These are phyloP conservation scores for Salix arbutifolia DNA, from an alignment of 345 rosid genomes.

Conservation along the genomic window DNA sequence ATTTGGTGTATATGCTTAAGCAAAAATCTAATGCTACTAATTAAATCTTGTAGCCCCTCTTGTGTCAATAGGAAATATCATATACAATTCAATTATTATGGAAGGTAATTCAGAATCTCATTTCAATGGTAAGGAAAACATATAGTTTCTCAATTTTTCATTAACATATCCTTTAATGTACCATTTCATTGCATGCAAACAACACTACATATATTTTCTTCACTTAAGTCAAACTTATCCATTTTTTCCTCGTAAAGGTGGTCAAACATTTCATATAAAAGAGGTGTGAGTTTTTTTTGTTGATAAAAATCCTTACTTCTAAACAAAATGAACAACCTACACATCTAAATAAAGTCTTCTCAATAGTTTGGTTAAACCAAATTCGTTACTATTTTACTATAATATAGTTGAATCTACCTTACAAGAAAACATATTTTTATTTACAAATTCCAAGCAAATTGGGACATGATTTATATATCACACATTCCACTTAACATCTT, in stretches of 20 bases:
- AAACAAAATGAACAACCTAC: neutral
- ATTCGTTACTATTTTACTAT: too few relatives aligned
- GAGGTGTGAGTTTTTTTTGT: neutral
- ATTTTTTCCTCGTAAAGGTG: too few relatives aligned
- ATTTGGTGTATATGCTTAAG: accelerated
- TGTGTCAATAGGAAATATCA: accelerated
- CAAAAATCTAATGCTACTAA: accelerated
- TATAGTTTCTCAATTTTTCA: neutral
- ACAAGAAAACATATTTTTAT: too few relatives aligned
- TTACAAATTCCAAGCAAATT: neutral
- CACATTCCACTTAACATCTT: neutral
- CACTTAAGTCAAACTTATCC: neutral
- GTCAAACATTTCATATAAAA: too few relatives aligned
- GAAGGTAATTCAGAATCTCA: accelerated
- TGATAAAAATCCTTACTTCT: neutral
- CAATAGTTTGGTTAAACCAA: neutral
- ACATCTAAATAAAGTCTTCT: neutral
- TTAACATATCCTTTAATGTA: neutral
- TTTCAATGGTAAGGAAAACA: neutral
- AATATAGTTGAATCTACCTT: neutral
- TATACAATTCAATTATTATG: neutral
- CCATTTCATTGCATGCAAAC: neutral
- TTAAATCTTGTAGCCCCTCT: accelerated
- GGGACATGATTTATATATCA: neutral
- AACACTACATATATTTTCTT: neutral